Evolutionary conservation across 805 yeast genomes (phyloP), one percentile per base, ranked within the genome.

Genomic region (Ogataea polymorpha): DNA sequence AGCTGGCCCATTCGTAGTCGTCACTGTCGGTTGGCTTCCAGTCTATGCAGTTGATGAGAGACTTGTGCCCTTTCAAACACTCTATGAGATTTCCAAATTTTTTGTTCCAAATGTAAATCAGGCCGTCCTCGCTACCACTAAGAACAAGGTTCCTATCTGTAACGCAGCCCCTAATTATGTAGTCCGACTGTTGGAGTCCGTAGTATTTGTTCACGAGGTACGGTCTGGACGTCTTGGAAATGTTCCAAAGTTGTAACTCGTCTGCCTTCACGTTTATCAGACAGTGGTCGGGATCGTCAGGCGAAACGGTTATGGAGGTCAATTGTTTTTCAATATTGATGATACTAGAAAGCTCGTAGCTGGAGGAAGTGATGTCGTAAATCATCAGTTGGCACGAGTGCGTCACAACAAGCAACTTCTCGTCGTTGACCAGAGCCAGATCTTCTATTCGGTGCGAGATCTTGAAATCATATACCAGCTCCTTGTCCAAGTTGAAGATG

Each of bases 81-180:
- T 74, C 72, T 3, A 89, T 64, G 17, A 86, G 67, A 43, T 80
- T 80, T 5, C 93, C 89, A 18, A 80, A 80, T 35, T 72, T 71
- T 15, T 82, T 70, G 54, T 85, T 85, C 95, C 96, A 88, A 2
- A 89, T 67, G 57, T 80, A 87, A 3, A 86, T 71, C 39, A 74
- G 68, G 0, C 88, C 88, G 59, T 89, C 95, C 55, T 86, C 95
- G 32, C 90, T 79, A 0, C 96, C 96, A 49, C 88, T 78, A n/a
- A 82, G 65, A 0, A 87, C 75, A 37, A 86, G 66, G 47, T 80
- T 79, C 50, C 86, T 91, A 45, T 77, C 71, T 0, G 95, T 95
- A 57, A 88, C 81, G 49, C 87, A 74, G 1, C 95, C 80, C 35
- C 95, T 70, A 15, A 90, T 77, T 27, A 88, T 79, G 53, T 70